These are phyloP conservation scores for Inga oerstediana DNA, from an alignment of 306 rosid species.

Conservation along the genomic window DNA sequence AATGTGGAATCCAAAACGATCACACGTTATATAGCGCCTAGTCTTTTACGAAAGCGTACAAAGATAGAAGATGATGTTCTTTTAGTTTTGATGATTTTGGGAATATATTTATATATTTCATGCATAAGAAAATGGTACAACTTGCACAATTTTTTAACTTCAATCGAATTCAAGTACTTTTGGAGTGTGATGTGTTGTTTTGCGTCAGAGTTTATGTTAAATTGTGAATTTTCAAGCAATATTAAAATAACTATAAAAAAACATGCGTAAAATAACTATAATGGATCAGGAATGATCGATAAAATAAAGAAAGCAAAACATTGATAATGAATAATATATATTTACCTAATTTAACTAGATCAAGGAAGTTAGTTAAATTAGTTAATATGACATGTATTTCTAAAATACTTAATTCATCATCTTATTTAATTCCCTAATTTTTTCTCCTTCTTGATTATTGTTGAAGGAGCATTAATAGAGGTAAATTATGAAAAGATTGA, in stretches of 20 bases:
- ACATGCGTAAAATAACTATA: neutral
- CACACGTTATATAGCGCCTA: conserved; percentile 21
- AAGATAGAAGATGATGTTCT: neutral
- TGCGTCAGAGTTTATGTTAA: conserved; percentile 30
- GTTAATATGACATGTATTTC: too few species aligned
- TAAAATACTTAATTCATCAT: too few species aligned
- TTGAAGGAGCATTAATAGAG: too few species aligned
- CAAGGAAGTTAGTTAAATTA: too few species aligned
- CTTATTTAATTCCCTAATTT: too few species aligned
- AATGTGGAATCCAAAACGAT: conserved; percentile 26
- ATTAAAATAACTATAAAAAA: neutral
- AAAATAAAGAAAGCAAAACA: neutral
- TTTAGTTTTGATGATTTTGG: neutral
- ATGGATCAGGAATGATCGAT: neutral
- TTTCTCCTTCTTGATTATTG: too few species aligned
- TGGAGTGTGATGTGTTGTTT: neutral
- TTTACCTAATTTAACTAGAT: too few species aligned
- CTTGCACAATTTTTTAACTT: neutral
- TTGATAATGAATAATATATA: neutral
- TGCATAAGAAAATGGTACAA: neutral
- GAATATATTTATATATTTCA: neutral
- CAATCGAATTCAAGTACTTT: neutral
- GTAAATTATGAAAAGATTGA: too few species aligned
- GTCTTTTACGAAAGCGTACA: conserved; percentile 33
- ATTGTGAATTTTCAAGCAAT: neutral